Evolutionary conservation across 2,329 filamentous ascomycete species (phyloP).

Genomic region (Myriosclerotinia duriaeana): DNA sequence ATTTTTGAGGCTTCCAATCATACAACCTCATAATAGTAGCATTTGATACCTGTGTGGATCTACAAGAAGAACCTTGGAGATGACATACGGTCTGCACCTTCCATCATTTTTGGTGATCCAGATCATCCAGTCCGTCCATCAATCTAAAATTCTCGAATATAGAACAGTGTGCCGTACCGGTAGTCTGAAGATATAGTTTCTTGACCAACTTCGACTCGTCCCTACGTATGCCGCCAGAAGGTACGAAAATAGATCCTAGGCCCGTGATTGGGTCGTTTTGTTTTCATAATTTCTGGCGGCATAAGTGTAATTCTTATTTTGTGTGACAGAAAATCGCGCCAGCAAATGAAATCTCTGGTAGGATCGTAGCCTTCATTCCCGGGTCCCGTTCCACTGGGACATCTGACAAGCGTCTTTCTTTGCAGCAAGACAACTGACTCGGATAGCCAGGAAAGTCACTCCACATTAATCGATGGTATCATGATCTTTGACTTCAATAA

Average conservation of each 20-base stretch:
- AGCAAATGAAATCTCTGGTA: constrained; percentile 10
- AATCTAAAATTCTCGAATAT: neutral
- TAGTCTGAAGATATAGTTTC: neutral
- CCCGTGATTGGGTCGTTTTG: no score
- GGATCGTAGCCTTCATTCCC: constrained; percentile 5
- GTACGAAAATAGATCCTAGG: no score
- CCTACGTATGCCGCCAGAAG: neutral
- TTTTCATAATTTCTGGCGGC: no score
- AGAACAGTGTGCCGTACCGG: neutral
- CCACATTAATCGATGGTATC: constrained; percentile 21
- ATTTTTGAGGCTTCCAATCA: neutral
- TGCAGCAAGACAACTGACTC: constrained; percentile 13
- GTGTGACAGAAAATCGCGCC: neutral
- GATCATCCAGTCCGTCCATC: neutral
- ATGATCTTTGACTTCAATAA: constrained; percentile 17
- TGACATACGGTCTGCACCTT: neutral
- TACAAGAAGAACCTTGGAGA: neutral
- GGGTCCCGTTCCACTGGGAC: constrained; percentile 19
- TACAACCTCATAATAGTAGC: neutral
- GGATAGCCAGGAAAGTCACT: constrained; percentile 9
- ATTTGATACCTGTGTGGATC: neutral
- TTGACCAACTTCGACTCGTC: neutral
- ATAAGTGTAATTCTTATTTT: neutral
- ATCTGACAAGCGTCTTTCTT: constrained; percentile 5
- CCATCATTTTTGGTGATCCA: neutral